Percentiles rank a stretch among this genome's conserved stretches.
Conservation (phyloP, 1,139 yeast species). For the Starmera stellimalicola region DNA sequence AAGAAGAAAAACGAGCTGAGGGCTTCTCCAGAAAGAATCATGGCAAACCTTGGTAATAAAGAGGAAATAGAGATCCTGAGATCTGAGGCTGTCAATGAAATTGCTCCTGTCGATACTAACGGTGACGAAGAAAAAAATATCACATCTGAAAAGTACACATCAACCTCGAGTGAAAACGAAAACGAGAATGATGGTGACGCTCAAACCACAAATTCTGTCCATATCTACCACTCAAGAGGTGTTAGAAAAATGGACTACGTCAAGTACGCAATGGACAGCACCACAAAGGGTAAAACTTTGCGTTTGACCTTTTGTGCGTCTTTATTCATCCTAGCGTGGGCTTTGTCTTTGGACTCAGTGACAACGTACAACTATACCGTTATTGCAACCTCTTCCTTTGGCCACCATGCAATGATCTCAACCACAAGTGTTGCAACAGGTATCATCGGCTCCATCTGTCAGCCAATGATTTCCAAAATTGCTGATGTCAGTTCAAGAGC, state of each 20-base stretch:
- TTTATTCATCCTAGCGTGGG: conserved; percentile 30
- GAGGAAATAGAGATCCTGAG: too few relatives aligned
- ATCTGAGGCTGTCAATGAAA: too few relatives aligned
- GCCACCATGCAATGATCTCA: conserved; percentile 26
- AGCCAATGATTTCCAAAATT: conserved; percentile 25
- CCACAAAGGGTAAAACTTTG: conserved; percentile 9
- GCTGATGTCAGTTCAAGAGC: conserved; percentile 26
- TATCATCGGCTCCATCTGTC: conserved; percentile 22
- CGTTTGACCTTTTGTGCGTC: conserved; percentile 17
- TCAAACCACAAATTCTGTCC: neutral
- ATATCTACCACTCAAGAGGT: conserved; percentile 21
- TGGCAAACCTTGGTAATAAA: too few relatives aligned
- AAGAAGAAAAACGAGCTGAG: too few relatives aligned
- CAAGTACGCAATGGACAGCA: conserved; percentile 17
- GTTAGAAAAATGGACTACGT: conserved; percentile 25
- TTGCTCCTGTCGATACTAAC: too few relatives aligned
- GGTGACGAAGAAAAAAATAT: too few relatives aligned
- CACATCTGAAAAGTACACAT: too few relatives aligned
- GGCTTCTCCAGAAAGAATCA: too few relatives aligned
- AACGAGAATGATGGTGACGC: neutral
- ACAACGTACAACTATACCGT: conserved; percentile 28
- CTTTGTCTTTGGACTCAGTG: conserved; percentile 27
- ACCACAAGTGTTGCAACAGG: conserved; percentile 25
- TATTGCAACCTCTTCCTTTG: conserved; percentile 26
- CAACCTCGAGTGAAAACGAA: too few relatives aligned